Evolutionary conservation across 1,284 basidiomycete species (phyloP).

Genomic region (Mycosarcoma maydis): DNA sequence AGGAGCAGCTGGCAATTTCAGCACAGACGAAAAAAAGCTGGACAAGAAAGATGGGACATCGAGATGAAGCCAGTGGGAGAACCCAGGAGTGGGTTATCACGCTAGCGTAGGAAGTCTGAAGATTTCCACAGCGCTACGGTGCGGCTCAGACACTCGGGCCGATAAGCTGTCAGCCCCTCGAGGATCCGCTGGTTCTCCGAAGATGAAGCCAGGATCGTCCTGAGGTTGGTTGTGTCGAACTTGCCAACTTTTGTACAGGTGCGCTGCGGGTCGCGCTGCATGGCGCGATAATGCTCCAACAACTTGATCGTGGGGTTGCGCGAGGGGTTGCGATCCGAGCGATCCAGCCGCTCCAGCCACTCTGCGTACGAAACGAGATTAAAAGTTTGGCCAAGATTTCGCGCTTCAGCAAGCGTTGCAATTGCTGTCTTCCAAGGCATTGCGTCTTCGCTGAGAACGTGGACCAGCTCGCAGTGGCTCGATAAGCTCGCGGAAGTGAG

Average conservation of each 20-base stretch:
- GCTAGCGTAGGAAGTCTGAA: constrained; percentile 23
- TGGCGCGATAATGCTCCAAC: constrained; percentile 68
- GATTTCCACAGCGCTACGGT: constrained; percentile 28
- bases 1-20: too few relatives aligned
- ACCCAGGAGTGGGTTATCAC: background rate
- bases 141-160: constrained; percentile 17
- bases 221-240: constrained; percentile 20
- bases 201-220: constrained; percentile 8
- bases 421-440: constrained; percentile 72
- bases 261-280: constrained; percentile 55
- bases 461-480: constrained; percentile 16
- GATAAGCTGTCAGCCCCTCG: constrained; percentile 14
- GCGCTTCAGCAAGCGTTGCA: constrained; percentile 70
- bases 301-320: constrained; percentile 72
- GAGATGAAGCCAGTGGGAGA: constrained; percentile 5
- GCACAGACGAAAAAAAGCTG: too few relatives aligned
- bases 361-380: constrained; percentile 77
- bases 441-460: constrained; percentile 29
- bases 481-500: constrained; percentile 66
- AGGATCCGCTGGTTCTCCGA: background rate
- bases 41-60: background rate
- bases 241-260: constrained; percentile 1
- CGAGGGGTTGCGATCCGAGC: constrained; percentile 68
- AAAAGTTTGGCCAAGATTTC: constrained; percentile 76
- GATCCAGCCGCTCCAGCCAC: constrained; percentile 70